These are phyloP conservation scores for Trichosphaerium sp. DNA, from an alignment of 78 protist genomes.

Conservation along the genomic window DNA sequence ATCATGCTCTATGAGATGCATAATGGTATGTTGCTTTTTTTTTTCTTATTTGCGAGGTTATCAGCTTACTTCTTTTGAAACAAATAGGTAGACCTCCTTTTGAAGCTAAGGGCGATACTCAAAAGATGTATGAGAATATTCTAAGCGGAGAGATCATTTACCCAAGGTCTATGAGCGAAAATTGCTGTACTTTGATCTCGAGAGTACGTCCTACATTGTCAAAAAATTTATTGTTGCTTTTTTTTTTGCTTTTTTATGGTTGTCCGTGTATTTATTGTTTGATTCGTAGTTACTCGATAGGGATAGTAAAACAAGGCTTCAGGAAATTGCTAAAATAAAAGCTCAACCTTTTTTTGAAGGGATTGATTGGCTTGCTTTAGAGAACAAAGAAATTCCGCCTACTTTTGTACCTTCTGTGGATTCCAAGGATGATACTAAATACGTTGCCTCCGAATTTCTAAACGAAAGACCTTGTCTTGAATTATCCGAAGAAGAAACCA, in stretches of 20 bases:
- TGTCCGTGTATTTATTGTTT: conserved; percentile 33
- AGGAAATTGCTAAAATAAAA: conserved; percentile 11
- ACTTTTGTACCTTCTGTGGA: conserved; percentile 23
- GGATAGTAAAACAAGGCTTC: conserved; percentile 33
- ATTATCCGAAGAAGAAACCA: too few species aligned
- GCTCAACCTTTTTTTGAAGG: background rate
- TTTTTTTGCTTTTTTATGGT: background rate
- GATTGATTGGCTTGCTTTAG: conserved; percentile 6
- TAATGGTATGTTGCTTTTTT: background rate
- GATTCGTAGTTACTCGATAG: conserved; percentile 76
- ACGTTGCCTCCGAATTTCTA: too few species aligned
- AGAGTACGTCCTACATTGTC: too few species aligned
- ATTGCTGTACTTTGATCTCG: background rate
- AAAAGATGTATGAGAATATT: background rate
- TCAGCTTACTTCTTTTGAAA: background rate
- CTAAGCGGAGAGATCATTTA: background rate
- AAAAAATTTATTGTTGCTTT: background rate
- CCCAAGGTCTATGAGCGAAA: background rate
- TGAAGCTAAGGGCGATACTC: background rate
- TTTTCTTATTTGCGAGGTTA: background rate
- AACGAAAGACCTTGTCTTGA: too few species aligned
- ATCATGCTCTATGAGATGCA: conserved; percentile 50
- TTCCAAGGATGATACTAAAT: too few species aligned
- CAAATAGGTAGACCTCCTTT: background rate
- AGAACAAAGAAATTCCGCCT: background rate